Conservation (phyloP, 108 stramenopile genomes). For the Mediolabrus comicus region DNA sequence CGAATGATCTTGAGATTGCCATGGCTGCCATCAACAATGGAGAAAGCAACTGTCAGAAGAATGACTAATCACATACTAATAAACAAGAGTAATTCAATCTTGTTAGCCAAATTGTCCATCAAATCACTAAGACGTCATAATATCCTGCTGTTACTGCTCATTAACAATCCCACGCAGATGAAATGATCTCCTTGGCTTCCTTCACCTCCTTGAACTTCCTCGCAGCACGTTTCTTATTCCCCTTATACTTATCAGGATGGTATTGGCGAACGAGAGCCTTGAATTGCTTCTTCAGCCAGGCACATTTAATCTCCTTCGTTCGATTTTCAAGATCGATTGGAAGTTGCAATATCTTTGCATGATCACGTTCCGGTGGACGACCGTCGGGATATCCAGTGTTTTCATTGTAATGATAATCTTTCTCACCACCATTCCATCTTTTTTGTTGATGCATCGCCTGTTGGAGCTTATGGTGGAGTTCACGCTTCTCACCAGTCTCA, state of each 20-base stretch:
- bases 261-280: constrained; percentile 53
- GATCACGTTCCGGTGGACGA: constrained; percentile 57
- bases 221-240: constrained; percentile 48
- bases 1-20: background rate
- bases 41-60: too few relatives aligned
- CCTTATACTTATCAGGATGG: constrained; percentile 65
- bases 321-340: constrained; percentile 54
- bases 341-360: constrained; percentile 58
- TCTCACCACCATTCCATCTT: constrained; percentile 55
- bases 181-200: constrained; percentile 60
- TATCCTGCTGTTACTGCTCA: too few relatives aligned
- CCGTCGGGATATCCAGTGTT: constrained; percentile 57
- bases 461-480: constrained; percentile 44
- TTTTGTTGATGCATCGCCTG: constrained; percentile 49
- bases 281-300: constrained; percentile 61
- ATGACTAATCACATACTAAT: too few relatives aligned
- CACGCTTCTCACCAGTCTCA: constrained; percentile 34
- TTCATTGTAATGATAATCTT: constrained; percentile 53
- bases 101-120: too few relatives aligned
- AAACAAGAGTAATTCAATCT: too few relatives aligned
- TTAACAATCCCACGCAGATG: constrained; percentile 40
- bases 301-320: constrained; percentile 45
- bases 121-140: too few relatives aligned
- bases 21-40: too few relatives aligned
- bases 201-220: constrained; percentile 62